Percentiles rank a stretch among this genome's conserved stretches.
phyloP scores from a whole-genome alignment of 257 asterid genomes.

The Voacanga thouarsii region DNA sequence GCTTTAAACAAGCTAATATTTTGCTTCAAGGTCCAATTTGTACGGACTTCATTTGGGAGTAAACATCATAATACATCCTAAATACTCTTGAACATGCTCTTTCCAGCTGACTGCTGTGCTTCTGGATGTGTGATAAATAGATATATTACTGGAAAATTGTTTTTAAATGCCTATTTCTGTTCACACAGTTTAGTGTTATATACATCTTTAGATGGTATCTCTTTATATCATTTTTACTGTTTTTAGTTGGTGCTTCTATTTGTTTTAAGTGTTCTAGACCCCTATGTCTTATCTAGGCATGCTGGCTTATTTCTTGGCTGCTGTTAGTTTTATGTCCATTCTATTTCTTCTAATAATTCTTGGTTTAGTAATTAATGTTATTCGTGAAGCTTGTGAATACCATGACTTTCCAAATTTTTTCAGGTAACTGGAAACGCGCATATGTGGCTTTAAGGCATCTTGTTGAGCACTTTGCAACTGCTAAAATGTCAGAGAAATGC shows the following conservation, averaged over 20 bases:
- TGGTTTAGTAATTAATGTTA: background rate
- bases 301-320: background rate
- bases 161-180: background rate
- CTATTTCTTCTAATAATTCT: background rate
- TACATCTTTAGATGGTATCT: background rate
- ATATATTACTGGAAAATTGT: background rate
- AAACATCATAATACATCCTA: background rate
- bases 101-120: background rate
- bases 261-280: background rate
- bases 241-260: background rate
- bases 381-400: background rate
- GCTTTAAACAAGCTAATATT: background rate
- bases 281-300: background rate
- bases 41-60: background rate
- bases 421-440: constrained; percentile 92
- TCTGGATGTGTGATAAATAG: background rate
- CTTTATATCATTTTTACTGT: background rate
- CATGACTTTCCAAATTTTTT: constrained; percentile 21
- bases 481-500: constrained; percentile 29
- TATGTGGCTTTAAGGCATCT: constrained; percentile 75
- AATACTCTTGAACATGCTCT: background rate
- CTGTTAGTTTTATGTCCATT: background rate
- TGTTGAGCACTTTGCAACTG: constrained; percentile 44
- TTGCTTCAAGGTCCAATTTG: background rate
- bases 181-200: background rate